Conservation (phyloP, 306 rosid species). For the Lablab purpureus region DNA sequence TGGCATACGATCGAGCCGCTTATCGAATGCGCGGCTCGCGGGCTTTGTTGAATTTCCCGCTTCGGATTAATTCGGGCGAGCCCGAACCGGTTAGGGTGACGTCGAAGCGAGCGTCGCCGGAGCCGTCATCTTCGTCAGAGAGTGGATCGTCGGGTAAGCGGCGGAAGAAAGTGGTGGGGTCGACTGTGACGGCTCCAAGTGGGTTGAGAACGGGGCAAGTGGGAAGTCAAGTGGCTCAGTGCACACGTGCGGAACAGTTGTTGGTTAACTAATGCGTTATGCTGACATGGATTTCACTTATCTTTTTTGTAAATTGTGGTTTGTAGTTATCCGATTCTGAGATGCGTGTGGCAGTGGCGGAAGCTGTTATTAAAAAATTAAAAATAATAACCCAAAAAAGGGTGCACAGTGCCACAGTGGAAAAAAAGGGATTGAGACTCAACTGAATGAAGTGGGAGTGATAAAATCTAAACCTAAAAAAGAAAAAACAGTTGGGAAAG, state of each 20-base stretch:
- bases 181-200: conserved; percentile 29
- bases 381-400: not conserved
- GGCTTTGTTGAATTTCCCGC: conserved; percentile 86
- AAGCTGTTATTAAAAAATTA: not conserved
- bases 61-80: conserved; percentile 84
- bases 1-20: conserved; percentile 94
- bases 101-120: conserved; percentile 68
- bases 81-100: conserved; percentile 86
- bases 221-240: conserved; percentile 46
- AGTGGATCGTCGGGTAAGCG: conserved; percentile 55
- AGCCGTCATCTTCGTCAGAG: conserved; percentile 54
- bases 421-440: not conserved
- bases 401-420: not conserved
- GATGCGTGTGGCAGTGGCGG: not conserved
- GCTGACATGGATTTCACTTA: conserved; percentile 37
- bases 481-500: not conserved
- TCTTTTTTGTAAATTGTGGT: not conserved
- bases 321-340: conserved; percentile 34
- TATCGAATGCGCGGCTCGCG: conserved; percentile 88
- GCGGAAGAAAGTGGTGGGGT: conserved; percentile 58
- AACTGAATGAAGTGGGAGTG: not conserved
- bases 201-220: conserved; percentile 46
- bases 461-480: not conserved
- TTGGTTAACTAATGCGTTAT: conserved; percentile 39
- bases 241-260: conserved; percentile 38